Base-by-base conservation (phyloP, 345 rosid genomes). In the Salix purpurea region DNA sequence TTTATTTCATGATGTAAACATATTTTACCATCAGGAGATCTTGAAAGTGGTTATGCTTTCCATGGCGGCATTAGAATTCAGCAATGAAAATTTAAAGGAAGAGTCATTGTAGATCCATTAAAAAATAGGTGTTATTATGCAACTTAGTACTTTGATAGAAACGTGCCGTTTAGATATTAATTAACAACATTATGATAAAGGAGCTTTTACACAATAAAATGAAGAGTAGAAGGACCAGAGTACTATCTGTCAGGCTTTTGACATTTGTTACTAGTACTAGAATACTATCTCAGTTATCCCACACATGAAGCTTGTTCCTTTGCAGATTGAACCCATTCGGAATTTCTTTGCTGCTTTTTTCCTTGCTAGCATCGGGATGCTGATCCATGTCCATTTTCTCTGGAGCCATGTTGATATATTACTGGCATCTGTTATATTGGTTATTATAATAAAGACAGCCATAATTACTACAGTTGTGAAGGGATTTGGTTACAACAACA, bases 381-480 rank as follows among this genome's bases (percentile, higher is more conserved):
- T 93, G 84, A 93, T 93, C 75, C 87, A 93, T 81, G 89, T 93
- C 78, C 97, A 93, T 75, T 93, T 93, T 82, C 91, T 93, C 75
- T 93, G 98, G 98, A 93, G 86, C 74, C 98, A 93, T 78, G 93
- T 93, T 71, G 98, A 93, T 78, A 91, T 93, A 71, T 87, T 93
- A 74, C 78, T 93, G 56, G 97, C 98, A 64, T 90, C 98, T 42
- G 98, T 93, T 58, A 70, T 93, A 74, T 84, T 91, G 68, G 98
- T 93, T 80, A 83, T 93, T 74, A 87, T 90, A 72, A 84, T 91
- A 77, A 93, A 93, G 81, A 91, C 98, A 0, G 75, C 85, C 32
- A 90, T 93, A 69, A 87, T 89, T 78, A 86, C 90, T 0, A 48
- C 82, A 30, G 97, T 93, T 76, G 97, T 93, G 60, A 93, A 89